phyloP scores from a whole-genome alignment of 257 asterid species.

The Solanum megistacrolobum region DNA sequence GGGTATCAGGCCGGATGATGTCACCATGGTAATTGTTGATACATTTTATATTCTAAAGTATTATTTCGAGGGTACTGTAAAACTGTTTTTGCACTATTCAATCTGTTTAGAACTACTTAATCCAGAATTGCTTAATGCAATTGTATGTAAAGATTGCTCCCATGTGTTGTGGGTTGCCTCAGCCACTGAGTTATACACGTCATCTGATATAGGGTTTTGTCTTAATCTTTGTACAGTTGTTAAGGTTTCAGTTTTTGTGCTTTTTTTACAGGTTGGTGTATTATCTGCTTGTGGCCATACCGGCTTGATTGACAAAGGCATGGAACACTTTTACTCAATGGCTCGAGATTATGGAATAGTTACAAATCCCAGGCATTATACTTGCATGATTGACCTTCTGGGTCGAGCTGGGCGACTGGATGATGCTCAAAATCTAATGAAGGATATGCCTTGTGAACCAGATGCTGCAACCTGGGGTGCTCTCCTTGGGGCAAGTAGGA shows the following conservation, averaged over 20 bases:
- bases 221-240: not conserved
- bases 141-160: not conserved
- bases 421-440: slow-evolving; percentile 72
- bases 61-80: not conserved
- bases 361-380: slow-evolving; percentile 73
- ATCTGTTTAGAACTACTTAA: not conserved
- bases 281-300: slow-evolving; percentile 83
- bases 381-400: slow-evolving; percentile 84
- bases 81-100: not conserved
- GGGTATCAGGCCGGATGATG: slow-evolving; percentile 59
- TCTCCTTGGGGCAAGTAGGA: slow-evolving; percentile 94
- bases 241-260: not conserved
- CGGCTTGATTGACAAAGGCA: slow-evolving; percentile 76
- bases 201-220: not conserved
- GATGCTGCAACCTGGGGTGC: slow-evolving; percentile 99
- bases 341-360: slow-evolving; percentile 51
- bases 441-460: slow-evolving; percentile 71
- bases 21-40: slow-evolving; percentile 62
- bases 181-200: not conserved
- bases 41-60: not conserved
- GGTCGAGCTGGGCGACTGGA: slow-evolving; percentile 86
- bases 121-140: not conserved
- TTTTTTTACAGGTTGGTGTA: slow-evolving; percentile 53
- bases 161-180: not conserved
- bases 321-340: slow-evolving; percentile 62